These are phyloP conservation scores for Chalciporus sp. DNA, from an alignment of 1,284 basidiomycete species.

Conservation along the genomic window DNA sequence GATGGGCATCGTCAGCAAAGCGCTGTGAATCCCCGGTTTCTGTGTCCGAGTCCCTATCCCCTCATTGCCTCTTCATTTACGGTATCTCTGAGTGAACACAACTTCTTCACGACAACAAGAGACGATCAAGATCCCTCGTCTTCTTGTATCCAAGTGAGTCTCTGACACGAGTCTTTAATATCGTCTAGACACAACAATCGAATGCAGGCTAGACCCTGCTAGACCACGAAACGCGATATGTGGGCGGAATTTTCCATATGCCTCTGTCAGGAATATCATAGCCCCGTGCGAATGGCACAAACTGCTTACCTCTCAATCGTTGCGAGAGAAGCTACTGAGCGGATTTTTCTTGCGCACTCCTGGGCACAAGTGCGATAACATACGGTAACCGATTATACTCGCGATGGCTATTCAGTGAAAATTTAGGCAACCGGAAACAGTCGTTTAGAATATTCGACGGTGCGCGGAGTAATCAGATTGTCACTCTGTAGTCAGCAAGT, in stretches of 20 bases:
- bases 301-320: slow-evolving; percentile 29
- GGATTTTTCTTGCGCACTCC: neutral
- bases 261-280: neutral
- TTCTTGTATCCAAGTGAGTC: slow-evolving; percentile 5
- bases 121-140: neutral
- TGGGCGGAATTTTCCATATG: neutral
- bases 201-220: neutral
- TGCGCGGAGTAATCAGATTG: too few relatives aligned
- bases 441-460: neutral
- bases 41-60: slow-evolving; percentile 13
- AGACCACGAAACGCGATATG: slow-evolving; percentile 2
- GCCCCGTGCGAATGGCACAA: slow-evolving; percentile 22
- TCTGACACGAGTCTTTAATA: slow-evolving; percentile 7
- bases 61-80: slow-evolving; percentile 25
- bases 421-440: neutral
- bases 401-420: too few relatives aligned
- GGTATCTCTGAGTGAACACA: slow-evolving; percentile 13
- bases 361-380: too few relatives aligned
- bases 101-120: slow-evolving; percentile 18
- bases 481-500: too few relatives aligned
- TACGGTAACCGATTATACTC: too few relatives aligned
- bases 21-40: slow-evolving; percentile 22
- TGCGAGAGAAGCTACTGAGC: neutral
- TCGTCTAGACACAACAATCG: neutral
- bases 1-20: neutral